Percentiles rank a stretch among this genome's conserved stretches.
Evolutionary conservation across 257 asterid species (phyloP).

Genomic region (Henckelia pumila): DNA sequence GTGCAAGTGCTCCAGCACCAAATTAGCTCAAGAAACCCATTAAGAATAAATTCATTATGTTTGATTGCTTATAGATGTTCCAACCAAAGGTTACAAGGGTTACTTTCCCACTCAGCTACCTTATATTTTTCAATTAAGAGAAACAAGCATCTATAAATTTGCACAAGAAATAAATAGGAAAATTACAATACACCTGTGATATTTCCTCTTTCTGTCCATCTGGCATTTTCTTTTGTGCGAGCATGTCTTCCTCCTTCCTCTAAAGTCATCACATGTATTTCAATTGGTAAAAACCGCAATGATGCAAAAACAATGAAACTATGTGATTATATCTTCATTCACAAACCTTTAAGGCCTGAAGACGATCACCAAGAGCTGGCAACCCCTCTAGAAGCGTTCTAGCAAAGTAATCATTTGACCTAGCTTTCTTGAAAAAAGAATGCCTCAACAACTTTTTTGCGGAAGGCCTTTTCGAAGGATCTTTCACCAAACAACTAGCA

Average conservation of each 20-base stretch:
- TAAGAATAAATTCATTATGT: background rate
- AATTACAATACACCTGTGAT: constrained; percentile 68
- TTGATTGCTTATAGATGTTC: background rate
- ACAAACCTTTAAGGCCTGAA: constrained; percentile 78
- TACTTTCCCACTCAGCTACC: background rate
- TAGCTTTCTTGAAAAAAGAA: constrained; percentile 92
- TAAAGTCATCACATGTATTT: constrained; percentile 27
- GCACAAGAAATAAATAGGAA: background rate
- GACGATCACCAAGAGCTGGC: constrained; percentile 89
- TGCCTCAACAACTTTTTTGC: constrained; percentile 83
- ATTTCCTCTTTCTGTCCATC: constrained; percentile 91
- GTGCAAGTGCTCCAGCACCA: background rate
- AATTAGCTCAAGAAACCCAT: background rate
- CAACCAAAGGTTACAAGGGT: background rate
- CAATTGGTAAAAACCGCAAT: constrained; percentile 31
- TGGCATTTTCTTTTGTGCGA: constrained; percentile 95
- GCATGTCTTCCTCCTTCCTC: constrained; percentile 94
- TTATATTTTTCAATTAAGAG: background rate
- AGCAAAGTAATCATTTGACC: constrained; percentile 78
- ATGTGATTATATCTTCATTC: constrained; percentile 7
- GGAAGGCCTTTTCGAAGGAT: constrained; percentile 91
- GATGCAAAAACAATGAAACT: constrained; percentile 20
- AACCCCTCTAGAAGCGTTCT: constrained; percentile 78
- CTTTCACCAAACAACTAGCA: constrained; percentile 97
- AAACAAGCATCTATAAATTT: background rate